Percentiles rank a stretch among this genome's conserved stretches.
These are phyloP conservation scores for Arthrobotrys sphaeroides DNA, from an alignment of 2,329 filamentous ascomycete genomes.

Conservation along the genomic window DNA sequence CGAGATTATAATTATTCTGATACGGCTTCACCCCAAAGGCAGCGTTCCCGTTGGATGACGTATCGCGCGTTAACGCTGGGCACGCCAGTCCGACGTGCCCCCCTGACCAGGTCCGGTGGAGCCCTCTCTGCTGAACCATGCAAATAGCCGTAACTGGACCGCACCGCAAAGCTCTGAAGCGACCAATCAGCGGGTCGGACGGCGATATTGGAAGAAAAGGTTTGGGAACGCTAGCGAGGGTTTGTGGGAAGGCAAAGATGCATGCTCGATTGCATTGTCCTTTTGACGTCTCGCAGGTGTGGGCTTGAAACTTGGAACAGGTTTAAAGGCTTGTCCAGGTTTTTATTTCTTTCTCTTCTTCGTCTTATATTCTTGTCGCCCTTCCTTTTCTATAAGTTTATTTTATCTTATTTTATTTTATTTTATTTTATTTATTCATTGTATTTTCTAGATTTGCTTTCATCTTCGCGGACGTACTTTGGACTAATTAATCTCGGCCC, in stretches of 20 bases:
- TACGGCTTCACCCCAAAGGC: constrained; percentile 22
- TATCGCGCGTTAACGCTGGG: constrained; percentile 29
- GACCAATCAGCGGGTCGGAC: constrained; percentile 43
- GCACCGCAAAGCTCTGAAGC: constrained; percentile 2
- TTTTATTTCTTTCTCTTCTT: neutral
- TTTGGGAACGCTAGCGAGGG: neutral
- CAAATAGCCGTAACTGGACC: constrained; percentile 37
- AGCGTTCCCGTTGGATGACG: constrained; percentile 51
- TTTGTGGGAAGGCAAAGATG: neutral
- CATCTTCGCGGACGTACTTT: neutral
- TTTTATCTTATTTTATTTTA: neutral
- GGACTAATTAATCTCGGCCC: neutral
- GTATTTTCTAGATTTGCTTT: neutral
- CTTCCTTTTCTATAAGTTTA: no score
- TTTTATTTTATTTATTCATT: constrained; percentile 1
- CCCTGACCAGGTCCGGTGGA: neutral
- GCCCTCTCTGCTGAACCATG: constrained; percentile 8
- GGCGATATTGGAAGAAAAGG: neutral
- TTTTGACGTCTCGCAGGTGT: constrained; percentile 5
- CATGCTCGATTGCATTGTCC: no score
- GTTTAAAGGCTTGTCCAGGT: constrained; percentile 22
- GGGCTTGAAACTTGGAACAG: constrained; percentile 26
- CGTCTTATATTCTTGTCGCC: neutral
- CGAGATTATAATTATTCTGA: constrained; percentile 11
- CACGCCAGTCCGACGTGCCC: neutral